Evolutionary conservation across 148 eudicot genomes (phyloP).

Genomic region (Euryodendron excelsum): DNA sequence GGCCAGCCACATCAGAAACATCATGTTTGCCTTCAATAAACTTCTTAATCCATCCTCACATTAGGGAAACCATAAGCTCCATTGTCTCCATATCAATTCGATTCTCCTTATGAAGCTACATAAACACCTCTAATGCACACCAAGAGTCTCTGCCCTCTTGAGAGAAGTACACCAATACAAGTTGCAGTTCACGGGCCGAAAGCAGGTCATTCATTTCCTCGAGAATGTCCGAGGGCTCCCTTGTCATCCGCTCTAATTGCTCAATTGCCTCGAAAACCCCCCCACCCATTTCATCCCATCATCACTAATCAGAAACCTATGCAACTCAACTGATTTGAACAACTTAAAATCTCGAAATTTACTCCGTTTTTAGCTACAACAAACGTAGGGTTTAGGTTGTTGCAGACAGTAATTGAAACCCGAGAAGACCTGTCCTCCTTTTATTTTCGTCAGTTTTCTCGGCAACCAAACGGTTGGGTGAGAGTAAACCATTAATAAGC

Average conservation of each 20-base stretch:
- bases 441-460: no score
- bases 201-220: slow-evolving; percentile 79
- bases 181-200: slow-evolving; percentile 73
- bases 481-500: no score
- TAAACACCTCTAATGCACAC: slow-evolving; percentile 94
- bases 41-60: slow-evolving; percentile 89
- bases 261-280: slow-evolving; percentile 90
- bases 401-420: slow-evolving; percentile 20
- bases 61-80: slow-evolving; percentile 93
- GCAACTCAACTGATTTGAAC: slow-evolving; percentile 68
- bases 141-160: slow-evolving; percentile 97
- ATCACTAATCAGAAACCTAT: slow-evolving; percentile 54
- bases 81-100: slow-evolving; percentile 86
- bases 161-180: slow-evolving; percentile 76
- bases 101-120: slow-evolving; percentile 89
- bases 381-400: slow-evolving; percentile 24
- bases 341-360: slow-evolving; percentile 35
- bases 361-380: slow-evolving; percentile 25
- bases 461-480: no score
- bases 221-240: slow-evolving; percentile 83
- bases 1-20: slow-evolving; percentile 67
- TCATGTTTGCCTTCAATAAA: slow-evolving; percentile 52
- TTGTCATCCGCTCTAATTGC: slow-evolving; percentile 79
- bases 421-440: slow-evolving; percentile 27
- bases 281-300: slow-evolving; percentile 80